Evolutionary conservation across 1,139 yeast genomes (phyloP).

Genomic region (Geotrichum siamense): DNA sequence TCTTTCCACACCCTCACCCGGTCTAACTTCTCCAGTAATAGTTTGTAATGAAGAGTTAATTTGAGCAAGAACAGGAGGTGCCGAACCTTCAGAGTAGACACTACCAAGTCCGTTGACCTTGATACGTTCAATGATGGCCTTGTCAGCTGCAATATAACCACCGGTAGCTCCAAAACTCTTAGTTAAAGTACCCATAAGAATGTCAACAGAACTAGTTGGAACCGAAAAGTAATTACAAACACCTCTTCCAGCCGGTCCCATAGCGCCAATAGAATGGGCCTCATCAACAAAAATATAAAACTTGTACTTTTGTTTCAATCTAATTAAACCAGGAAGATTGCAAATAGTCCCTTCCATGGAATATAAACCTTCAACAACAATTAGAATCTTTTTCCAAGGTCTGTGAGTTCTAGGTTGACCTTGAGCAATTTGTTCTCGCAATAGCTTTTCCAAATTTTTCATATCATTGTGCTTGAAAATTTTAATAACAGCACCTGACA

Average conservation of each 20-base stretch:
- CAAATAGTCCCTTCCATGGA: slow-evolving; percentile 98
- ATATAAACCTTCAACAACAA: slow-evolving; percentile 92
- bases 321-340: slow-evolving; percentile 71
- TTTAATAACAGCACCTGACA: slow-evolving; percentile 89
- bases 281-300: slow-evolving; percentile 90
- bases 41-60: slow-evolving; percentile 73
- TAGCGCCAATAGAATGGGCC: slow-evolving; percentile 97
- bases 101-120: slow-evolving; percentile 69
- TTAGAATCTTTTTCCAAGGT: slow-evolving; percentile 92
- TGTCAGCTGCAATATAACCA: slow-evolving; percentile 81
- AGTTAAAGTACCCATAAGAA: slow-evolving; percentile 95
- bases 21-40: slow-evolving; percentile 72
- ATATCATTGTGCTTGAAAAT: slow-evolving; percentile 91
- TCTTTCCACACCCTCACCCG: slow-evolving; percentile 91
- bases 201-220: slow-evolving; percentile 66
- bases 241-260: slow-evolving; percentile 91
- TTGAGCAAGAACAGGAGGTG: slow-evolving; percentile 89
- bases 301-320: slow-evolving; percentile 75
- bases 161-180: slow-evolving; percentile 99
- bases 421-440: slow-evolving; percentile 84
- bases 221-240: slow-evolving; percentile 88
- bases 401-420: slow-evolving; percentile 97
- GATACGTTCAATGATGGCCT: slow-evolving; percentile 61
- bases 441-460: slow-evolving; percentile 66
- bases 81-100: slow-evolving; percentile 72